These are phyloP conservation scores for Dothidotthia symphoricarpi DNA, from an alignment of 2,329 filamentous ascomycete genomes.

Conservation along the genomic window DNA sequence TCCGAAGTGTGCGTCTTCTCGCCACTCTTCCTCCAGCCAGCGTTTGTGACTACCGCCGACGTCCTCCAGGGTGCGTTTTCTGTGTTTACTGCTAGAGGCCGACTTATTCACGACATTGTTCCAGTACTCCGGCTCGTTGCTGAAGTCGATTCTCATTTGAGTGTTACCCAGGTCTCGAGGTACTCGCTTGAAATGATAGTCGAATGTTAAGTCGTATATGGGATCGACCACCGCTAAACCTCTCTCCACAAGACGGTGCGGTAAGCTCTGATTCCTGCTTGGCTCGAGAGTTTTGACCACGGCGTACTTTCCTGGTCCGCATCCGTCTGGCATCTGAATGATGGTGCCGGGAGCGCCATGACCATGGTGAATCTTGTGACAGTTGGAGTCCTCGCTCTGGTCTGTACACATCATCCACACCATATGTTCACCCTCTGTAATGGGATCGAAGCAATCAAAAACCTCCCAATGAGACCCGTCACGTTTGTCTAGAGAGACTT, in stretches of 20 bases:
- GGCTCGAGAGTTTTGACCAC: neutral
- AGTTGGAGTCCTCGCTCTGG: conserved; percentile 1
- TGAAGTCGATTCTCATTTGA: conserved; percentile 1
- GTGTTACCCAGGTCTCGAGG: conserved; percentile 1
- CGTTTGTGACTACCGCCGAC: neutral
- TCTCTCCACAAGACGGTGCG: neutral
- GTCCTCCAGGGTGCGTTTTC: neutral
- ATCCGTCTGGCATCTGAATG: conserved; percentile 1
- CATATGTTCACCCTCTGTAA: conserved; percentile 1
- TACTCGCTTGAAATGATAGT: conserved; percentile 1
- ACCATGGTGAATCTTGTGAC: conserved; percentile 1
- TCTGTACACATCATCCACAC: conserved; percentile 1
- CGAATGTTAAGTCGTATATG: conserved; percentile 1
- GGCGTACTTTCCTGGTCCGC: conserved; percentile 1
- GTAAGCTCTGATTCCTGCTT: neutral
- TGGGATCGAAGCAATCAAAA: neutral
- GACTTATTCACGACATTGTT: neutral
- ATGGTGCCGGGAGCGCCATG: conserved; percentile 1
- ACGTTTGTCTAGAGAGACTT: conserved; percentile 2
- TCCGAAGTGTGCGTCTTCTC: conserved; percentile 1
- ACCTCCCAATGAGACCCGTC: conserved; percentile 3
- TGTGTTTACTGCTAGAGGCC: neutral
- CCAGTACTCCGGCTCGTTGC: conserved; percentile 1
- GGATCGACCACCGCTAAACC: neutral
- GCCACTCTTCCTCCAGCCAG: conserved; percentile 1